Evolutionary conservation across 176 grass and related monocot species (phyloP), one percentile per base, ranked within the genome.

Genomic region (Rhipidocladum racemiflorum): DNA sequence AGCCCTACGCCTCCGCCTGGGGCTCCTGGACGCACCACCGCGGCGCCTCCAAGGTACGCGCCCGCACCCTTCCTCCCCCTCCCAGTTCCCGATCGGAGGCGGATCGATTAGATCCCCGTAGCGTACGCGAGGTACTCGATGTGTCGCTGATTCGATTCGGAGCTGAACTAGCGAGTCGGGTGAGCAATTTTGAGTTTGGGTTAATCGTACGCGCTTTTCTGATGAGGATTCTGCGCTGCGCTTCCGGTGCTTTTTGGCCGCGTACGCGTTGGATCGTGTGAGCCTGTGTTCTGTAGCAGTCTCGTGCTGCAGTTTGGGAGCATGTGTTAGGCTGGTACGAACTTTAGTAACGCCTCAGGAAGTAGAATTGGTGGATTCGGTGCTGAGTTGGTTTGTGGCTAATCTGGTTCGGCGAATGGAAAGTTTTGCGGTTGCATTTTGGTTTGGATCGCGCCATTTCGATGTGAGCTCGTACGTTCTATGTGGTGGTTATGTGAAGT

Each of bases 11-110:
- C 56, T 86, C 93, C 30, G 79, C 91, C 13, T 99, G 96, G 96
- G 96, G 96, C 29, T 99, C 92, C 55, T 99, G 96, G 96, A 88
- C 85, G 51, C 96, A 99, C 93, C 87, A 74, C 70, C 96, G 85
- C n/a, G 96, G 96, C 81, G 86, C 68, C 43, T 87, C 96, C 72
- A 99, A 99, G 96, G 96, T 95, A 84, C 10, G 38, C 9, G 11
- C 16, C 39, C 39, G 16, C 51, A 3, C 38, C 42, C 34, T 72
- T 46, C 30, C 3, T 48, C 27, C 13, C 27, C 43, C 35, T 65
- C 72, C 8, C 42, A 7, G 3, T 35, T 3, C 48, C 21, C 8
- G 5, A 46, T 83, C 50, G 43, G 25, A 3, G 76, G 29, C 64
- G 21, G 75, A 61, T 74, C 61, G 71, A 59, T 77, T 57, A 55